Base-by-base conservation (phyloP, 1,139 yeast genomes). In the Ogataea hybrid region DNA sequence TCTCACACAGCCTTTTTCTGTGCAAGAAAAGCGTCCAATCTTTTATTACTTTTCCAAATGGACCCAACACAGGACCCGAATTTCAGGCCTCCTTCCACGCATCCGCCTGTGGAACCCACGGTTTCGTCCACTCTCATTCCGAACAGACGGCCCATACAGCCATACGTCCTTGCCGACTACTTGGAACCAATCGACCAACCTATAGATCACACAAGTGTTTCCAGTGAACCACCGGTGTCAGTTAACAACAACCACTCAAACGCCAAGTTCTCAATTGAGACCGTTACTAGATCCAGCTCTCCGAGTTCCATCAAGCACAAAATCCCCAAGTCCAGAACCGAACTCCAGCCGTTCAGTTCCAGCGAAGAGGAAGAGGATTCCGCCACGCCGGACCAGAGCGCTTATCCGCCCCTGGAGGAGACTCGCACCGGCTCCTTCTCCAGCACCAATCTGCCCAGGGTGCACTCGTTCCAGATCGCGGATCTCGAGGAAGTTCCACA, bases 401-500 rank as follows among this genome's bases (percentile, higher is more conserved):
- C 32, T 11, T n/a, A 6, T 6, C 35, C 21, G n/a, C 34, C 21
- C 4, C 10, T 15, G 6, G 36, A 30, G 17, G 16, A 22, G 7
- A 17, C 41, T 12, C 41, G 51, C 16, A 36, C 53, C 5, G 49
- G 39, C 3, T 48, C 53, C 1, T 48, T 49, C 32, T 17, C 37
- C 16, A 30, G 40, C 25, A 39, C 39, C 9, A 50, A 49, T 29
- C 33, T 54, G 2, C 76, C 74, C 14, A 65, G 71, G 37, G 79
- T 83, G 15, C 76, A 75, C 49, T 74, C 83, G 34, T 72, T 76
- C 41, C 90, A 87, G 58, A 84, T 87, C 39, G 97, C 97, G 0
- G 96, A 89, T 59, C 72, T 92, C 48, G 98, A 92, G 62, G 98
- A 92, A 63, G 96, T 92, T 6, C 98, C 98, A 1, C 90, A 85